phyloP scores from a whole-genome alignment of 2,329 filamentous ascomycete species.

The Karstenula rhodostoma region DNA sequence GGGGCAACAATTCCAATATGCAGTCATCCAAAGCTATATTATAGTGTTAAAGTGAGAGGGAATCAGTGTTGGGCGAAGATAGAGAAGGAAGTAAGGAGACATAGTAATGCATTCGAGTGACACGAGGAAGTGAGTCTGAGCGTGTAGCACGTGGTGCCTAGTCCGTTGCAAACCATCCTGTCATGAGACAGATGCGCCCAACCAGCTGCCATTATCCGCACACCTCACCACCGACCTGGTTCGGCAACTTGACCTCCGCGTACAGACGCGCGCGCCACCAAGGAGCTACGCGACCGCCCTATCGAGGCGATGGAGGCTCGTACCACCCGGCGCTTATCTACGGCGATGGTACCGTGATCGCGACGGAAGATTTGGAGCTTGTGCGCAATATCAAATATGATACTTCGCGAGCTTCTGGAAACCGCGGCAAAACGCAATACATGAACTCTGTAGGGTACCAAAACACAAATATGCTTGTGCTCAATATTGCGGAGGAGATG shows the following conservation, averaged over 20 bases:
- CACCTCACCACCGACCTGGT: constrained; percentile 21
- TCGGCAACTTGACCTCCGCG: constrained; percentile 22
- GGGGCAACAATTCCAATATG: too few species aligned
- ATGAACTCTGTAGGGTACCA: too few species aligned
- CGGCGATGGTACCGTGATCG: constrained; percentile 23
- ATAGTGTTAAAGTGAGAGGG: too few species aligned
- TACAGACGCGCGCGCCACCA: constrained; percentile 22
- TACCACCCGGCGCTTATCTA: constrained; percentile 25
- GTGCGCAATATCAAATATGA: constrained; percentile 22
- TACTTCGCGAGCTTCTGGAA: too few species aligned
- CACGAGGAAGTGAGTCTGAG: constrained; percentile 23
- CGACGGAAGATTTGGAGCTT: constrained; percentile 21
- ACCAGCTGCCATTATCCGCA: constrained; percentile 17
- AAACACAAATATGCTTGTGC: too few species aligned
- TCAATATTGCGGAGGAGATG: constrained; percentile 20
- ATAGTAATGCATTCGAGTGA: constrained; percentile 24
- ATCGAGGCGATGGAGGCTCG: constrained; percentile 18
- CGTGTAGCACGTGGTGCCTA: constrained; percentile 24
- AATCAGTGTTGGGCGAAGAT: too few species aligned
- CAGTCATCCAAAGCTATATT: too few species aligned
- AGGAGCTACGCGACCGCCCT: constrained; percentile 21
- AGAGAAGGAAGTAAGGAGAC: constrained; percentile 20
- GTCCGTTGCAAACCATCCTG: constrained; percentile 3
- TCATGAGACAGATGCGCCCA: background rate
- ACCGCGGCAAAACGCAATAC: too few species aligned